phyloP scores from a whole-genome alignment of 2,329 filamentous ascomycete species.

The Blumeria hordei region DNA sequence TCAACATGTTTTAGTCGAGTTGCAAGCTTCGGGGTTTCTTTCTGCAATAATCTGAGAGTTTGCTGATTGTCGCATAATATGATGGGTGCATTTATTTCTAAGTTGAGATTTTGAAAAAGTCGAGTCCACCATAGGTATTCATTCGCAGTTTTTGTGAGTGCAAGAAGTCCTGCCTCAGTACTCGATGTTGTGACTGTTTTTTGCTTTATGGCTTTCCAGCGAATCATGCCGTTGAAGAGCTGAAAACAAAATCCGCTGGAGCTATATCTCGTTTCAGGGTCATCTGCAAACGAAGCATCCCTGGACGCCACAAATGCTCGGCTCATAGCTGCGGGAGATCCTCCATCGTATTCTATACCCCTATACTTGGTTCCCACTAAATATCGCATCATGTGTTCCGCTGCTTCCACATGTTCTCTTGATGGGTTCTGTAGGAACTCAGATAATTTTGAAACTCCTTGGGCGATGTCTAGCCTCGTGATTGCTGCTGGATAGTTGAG shows the following conservation, averaged over 20 bases:
- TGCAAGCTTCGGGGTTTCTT: constrained; percentile 3
- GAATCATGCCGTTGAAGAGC: background rate
- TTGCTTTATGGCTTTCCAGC: background rate
- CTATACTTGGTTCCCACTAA: background rate
- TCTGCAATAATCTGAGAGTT: constrained; percentile 3
- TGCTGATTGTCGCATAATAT: background rate
- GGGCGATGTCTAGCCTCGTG: background rate
- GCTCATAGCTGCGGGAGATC: background rate
- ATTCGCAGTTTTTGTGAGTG: background rate
- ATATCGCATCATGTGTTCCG: background rate
- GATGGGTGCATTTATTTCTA: background rate
- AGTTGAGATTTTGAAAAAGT: background rate
- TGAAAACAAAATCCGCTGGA: background rate
- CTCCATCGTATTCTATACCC: background rate
- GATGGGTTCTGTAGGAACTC: background rate
- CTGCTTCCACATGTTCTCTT: background rate
- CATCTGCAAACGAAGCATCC: background rate
- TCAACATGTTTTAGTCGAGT: constrained; percentile 3
- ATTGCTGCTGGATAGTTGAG: background rate
- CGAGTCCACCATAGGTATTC: background rate
- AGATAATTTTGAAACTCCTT: background rate
- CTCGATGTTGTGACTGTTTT: background rate
- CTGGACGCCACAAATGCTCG: background rate
- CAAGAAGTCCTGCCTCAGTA: background rate
- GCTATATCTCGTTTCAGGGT: background rate